Evolutionary conservation across 2,329 filamentous ascomycete species (phyloP).

Genomic region (Hawksworthiomyces lignivorus): DNA sequence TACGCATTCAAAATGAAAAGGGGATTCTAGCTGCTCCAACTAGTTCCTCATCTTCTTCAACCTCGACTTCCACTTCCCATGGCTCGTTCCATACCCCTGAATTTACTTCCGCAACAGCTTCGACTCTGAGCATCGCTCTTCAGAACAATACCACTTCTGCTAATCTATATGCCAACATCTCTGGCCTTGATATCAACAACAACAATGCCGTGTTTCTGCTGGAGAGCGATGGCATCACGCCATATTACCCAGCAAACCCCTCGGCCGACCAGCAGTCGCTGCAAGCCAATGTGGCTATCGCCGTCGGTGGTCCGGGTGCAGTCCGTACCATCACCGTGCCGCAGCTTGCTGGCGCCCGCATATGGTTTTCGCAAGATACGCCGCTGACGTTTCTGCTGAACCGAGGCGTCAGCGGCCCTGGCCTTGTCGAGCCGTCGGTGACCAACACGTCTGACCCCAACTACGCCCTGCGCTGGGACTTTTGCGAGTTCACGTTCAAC

Average conservation of each 20-base stretch:
- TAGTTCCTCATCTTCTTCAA: not conserved
- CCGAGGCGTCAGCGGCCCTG: constrained; percentile 46
- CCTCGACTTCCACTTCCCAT: not conserved
- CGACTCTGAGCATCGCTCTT: constrained; percentile 52
- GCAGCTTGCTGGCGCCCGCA: constrained; percentile 60
- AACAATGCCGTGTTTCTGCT: constrained; percentile 55
- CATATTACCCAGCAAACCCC: constrained; percentile 58
- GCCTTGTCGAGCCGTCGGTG: constrained; percentile 66
- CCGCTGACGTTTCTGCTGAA: constrained; percentile 64
- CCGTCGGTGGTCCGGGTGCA: constrained; percentile 52
- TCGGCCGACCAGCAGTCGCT: constrained; percentile 41
- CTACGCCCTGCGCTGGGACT: constrained; percentile 55
- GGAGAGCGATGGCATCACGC: constrained; percentile 55
- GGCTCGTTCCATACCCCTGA: not conserved
- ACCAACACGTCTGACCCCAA: constrained; percentile 59
- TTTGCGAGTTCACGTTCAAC: constrained; percentile 65
- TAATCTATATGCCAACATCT: constrained; percentile 62
- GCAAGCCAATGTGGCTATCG: constrained; percentile 52
- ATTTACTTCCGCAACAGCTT: constrained; percentile 9
- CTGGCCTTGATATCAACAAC: constrained; percentile 54
- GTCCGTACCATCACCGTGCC: constrained; percentile 58
- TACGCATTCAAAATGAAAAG: constrained; percentile 19
- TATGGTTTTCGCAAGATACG: constrained; percentile 60
- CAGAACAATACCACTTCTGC: constrained; percentile 57
- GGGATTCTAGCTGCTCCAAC: constrained; percentile 19